phyloP scores from a whole-genome alignment of 352 stramenopile genomes.

The Phytophthora sp. region DNA sequence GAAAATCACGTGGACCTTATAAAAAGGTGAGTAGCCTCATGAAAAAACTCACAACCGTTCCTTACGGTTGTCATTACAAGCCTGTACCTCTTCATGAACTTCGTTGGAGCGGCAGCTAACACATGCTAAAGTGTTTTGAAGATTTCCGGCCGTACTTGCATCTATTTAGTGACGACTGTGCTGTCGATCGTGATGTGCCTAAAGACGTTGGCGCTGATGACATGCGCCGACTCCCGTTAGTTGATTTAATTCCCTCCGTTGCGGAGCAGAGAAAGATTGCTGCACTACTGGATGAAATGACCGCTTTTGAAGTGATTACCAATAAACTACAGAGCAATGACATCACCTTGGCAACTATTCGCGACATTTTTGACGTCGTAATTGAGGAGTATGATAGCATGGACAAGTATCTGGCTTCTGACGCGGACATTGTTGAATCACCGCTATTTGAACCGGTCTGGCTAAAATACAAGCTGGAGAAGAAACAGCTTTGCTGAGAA shows the following conservation, averaged over 20 bases:
- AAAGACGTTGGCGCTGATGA: background rate
- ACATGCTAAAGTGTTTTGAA: conserved; percentile 3
- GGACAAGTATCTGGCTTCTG: background rate
- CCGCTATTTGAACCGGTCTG: background rate
- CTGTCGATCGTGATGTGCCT: background rate
- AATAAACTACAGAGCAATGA: background rate
- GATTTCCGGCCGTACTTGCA: conserved; percentile 1
- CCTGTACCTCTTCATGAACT: background rate
- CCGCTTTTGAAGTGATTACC: conserved; percentile 7
- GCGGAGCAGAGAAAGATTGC: conserved; percentile 4
- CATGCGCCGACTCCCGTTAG: background rate
- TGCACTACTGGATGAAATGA: conserved; percentile 1
- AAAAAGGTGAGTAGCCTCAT: background rate
- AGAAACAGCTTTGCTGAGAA: background rate
- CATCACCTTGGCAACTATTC: conserved; percentile 7
- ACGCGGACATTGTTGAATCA: background rate
- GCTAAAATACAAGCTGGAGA: background rate
- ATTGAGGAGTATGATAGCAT: conserved; percentile 1
- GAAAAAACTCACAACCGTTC: background rate
- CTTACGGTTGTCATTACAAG: background rate
- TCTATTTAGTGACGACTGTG: conserved; percentile 1
- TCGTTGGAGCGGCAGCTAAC: conserved; percentile 5
- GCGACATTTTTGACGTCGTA: conserved; percentile 8
- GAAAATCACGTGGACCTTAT: background rate
- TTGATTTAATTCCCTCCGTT: background rate